Percentiles rank a stretch among this genome's conserved stretches.
phyloP scores from a whole-genome alignment of 140 eudicot species.

The Stevia rebaudiana region DNA sequence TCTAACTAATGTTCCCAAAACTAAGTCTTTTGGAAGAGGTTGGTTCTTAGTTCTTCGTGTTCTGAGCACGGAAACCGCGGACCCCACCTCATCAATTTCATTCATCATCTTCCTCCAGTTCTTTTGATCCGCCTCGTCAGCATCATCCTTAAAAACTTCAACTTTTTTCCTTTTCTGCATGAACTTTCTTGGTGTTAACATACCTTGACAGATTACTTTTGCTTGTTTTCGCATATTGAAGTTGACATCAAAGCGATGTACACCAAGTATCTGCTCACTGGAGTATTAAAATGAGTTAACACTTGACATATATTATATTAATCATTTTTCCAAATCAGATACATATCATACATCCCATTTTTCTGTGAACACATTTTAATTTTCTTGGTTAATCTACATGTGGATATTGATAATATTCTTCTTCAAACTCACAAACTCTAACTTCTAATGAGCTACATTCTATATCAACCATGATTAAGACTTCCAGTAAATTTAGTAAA shows the following conservation, averaged over 20 bases:
- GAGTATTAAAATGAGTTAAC: slow-evolving; percentile 19
- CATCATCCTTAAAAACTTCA: slow-evolving; percentile 68
- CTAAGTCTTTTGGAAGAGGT: slow-evolving; percentile 74
- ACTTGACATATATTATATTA: neutral
- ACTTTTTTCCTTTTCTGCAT: slow-evolving; percentile 84
- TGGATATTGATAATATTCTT: neutral
- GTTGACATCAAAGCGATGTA: slow-evolving; percentile 33
- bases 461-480: neutral
- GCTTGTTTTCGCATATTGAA: slow-evolving; percentile 46
- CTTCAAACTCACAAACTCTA: neutral
- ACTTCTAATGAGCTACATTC: neutral
- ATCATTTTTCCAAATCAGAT: neutral
- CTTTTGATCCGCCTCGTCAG: slow-evolving; percentile 84
- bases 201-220: slow-evolving; percentile 66
- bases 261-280: slow-evolving; percentile 46
- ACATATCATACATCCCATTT: neutral
- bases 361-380: neutral
- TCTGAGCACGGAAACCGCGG: slow-evolving; percentile 72
- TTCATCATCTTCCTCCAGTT: slow-evolving; percentile 84
- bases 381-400: neutral
- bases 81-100: slow-evolving; percentile 76
- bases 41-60: slow-evolving; percentile 50
- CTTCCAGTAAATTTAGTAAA: neutral
- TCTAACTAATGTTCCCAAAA: slow-evolving; percentile 79
- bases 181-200: slow-evolving; percentile 89